Evolutionary conservation across 495 filamentous ascomycete species (phyloP).

Genomic region (Penicillium bialowiezense): DNA sequence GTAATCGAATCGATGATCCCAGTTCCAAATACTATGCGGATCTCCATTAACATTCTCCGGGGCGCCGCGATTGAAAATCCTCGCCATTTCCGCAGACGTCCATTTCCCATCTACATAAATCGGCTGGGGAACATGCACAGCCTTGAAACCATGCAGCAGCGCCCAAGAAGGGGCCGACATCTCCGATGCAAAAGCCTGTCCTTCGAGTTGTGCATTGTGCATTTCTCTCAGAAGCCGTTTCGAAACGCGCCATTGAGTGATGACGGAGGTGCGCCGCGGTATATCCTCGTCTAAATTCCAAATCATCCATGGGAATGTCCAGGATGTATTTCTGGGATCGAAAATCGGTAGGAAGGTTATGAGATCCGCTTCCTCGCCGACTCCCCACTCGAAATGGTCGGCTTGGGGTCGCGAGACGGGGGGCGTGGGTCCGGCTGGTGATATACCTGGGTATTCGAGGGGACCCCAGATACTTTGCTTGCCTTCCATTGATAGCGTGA

Average conservation of each 20-base stretch:
- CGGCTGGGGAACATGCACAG: slow-evolving; percentile 43
- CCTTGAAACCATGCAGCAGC: slow-evolving; percentile 65
- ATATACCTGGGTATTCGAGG: slow-evolving; percentile 46
- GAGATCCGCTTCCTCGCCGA: slow-evolving; percentile 70
- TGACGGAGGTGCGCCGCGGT: slow-evolving; percentile 44
- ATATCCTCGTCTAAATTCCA: slow-evolving; percentile 53
- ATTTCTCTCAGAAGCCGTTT: neutral
- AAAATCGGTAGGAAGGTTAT: slow-evolving; percentile 69
- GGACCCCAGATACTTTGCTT: slow-evolving; percentile 60
- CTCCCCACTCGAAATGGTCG: slow-evolving; percentile 67
- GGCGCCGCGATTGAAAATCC: slow-evolving; percentile 58
- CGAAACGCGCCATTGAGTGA: slow-evolving; percentile 3
- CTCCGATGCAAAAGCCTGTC: slow-evolving; percentile 60
- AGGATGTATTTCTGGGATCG: slow-evolving; percentile 57
- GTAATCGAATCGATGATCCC: slow-evolving; percentile 10
- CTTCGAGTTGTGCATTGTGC: slow-evolving; percentile 16
- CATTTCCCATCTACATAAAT: slow-evolving; percentile 56
- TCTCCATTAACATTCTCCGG: slow-evolving; percentile 7
- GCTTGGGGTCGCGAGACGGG: slow-evolving; percentile 50
- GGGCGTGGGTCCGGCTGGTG: slow-evolving; percentile 56
- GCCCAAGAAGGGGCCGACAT: slow-evolving; percentile 63
- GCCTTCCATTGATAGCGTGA: slow-evolving; percentile 42
- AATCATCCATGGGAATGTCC: slow-evolving; percentile 57
- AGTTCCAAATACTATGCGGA: slow-evolving; percentile 12
- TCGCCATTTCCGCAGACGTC: slow-evolving; percentile 46